Evolutionary conservation across 495 filamentous ascomycete genomes (phyloP), one percentile per base, ranked within the genome.

Genomic region (Aspergillus asperescens): DNA sequence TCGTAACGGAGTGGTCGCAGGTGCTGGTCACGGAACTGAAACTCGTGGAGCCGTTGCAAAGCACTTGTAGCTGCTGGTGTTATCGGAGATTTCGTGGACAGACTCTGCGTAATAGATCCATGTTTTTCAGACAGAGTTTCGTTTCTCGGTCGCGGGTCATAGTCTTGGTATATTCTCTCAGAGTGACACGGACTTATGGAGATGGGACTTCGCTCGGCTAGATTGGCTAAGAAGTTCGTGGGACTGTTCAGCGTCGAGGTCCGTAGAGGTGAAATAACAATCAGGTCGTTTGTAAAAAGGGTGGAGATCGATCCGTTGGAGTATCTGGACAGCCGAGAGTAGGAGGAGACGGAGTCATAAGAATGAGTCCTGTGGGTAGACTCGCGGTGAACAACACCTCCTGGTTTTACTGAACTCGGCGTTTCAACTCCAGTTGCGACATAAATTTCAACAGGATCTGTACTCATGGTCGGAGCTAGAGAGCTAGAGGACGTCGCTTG

Each of bases 1-100:
- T 62, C 69, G 51, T 62, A 64, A 4, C 65, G 57, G 19, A 73
- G 52, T 4, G 69, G 66, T 19, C 59, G 62, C 1, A 59, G 54
- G 5, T 62, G 44, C 28, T 68, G 61, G 32, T 72, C 70, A 25
- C 62, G 56, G 13, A 62, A 31, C 20, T 60, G 59, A 19, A 65
- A 53, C 27, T 64, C 59, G 12, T 54, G 61, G 13, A 72, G 44
- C 16, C 68, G 58, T 12, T 68, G 57, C 62, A 70, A 69, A 10
- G 62, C 69, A 27, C 53, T 60, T 16, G 52, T 54, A 9, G 69
- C 62, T 2, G 62, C 63, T 9, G 63, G 58, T n/a, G 50, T 56
- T 6, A 69, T 56, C 16, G 60, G 43, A 12, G 52, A 35, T n/a
- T 56, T 41, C 12, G 44, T 49, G 39, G 47, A 22, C 1, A 57